Evolutionary conservation across 2,329 filamentous ascomycete genomes (phyloP).

Genomic region (Fusarium ramigenum): DNA sequence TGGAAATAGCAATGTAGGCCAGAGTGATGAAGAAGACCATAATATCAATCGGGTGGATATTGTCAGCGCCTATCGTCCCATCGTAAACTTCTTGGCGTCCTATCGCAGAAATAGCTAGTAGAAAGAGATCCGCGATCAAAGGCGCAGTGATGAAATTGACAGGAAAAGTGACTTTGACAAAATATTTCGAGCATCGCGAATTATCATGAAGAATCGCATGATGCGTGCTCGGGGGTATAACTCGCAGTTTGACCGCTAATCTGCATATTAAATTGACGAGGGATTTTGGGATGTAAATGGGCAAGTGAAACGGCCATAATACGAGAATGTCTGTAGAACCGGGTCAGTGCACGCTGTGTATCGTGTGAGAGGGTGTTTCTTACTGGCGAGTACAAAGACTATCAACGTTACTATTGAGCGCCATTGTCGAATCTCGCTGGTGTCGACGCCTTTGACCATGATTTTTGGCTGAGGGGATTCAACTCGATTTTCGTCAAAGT

Average conservation of each 20-base stretch:
- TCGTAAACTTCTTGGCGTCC: conserved; percentile 72
- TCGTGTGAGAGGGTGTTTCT: conserved; percentile 50
- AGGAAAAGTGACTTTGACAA: conserved; percentile 65
- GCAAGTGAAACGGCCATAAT: conserved; percentile 73
- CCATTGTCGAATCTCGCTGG: conserved; percentile 66
- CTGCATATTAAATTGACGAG: conserved; percentile 58
- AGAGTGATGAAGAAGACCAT: conserved; percentile 79
- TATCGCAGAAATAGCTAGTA: conserved; percentile 75
- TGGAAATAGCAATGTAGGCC: conserved; percentile 81
- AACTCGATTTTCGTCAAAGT: not conserved
- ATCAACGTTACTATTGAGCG: conserved; percentile 75
- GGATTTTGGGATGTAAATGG: conserved; percentile 65
- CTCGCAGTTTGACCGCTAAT: conserved; percentile 50
- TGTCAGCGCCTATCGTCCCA: conserved; percentile 71
- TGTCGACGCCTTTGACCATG: conserved; percentile 29
- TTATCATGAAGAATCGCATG: conserved; percentile 35
- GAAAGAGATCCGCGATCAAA: conserved; percentile 74
- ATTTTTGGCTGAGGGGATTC: not conserved
- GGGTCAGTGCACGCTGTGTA: not conserved
- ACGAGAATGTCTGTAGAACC: conserved; percentile 69
- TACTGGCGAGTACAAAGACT: conserved; percentile 75
- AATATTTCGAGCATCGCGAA: conserved; percentile 45
- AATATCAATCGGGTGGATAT: conserved; percentile 76
- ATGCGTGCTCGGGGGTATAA: conserved; percentile 58
- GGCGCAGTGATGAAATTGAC: conserved; percentile 78